Conservation (phyloP, 2,329 filamentous ascomycete species). For the Epichloe amarillans region DNA sequence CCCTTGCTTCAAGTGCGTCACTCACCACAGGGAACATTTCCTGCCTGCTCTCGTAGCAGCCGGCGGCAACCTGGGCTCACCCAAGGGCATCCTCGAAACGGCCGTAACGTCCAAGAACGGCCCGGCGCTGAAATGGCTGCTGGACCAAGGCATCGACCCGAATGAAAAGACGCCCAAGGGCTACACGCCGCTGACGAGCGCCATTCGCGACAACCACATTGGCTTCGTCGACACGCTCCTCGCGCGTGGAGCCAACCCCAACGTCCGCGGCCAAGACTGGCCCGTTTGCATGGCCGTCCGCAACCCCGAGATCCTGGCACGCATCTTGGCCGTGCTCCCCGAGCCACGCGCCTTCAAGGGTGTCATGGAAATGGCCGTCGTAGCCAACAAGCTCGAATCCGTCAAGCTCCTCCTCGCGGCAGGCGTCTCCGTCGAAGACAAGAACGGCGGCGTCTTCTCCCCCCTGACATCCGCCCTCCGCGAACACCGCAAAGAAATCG, state of each 20-base stretch:
- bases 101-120: constrained; percentile 49
- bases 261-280: constrained; percentile 54
- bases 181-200: constrained; percentile 50
- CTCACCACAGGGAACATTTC: constrained; percentile 48
- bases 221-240: constrained; percentile 49
- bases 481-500: constrained; percentile 47
- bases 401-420: constrained; percentile 51
- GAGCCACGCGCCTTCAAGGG: constrained; percentile 51
- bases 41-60: constrained; percentile 46
- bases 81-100: constrained; percentile 53
- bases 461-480: constrained; percentile 56
- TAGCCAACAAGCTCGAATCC: constrained; percentile 52
- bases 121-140: constrained; percentile 45
- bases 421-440: constrained; percentile 56
- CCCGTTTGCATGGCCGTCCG: constrained; percentile 56
- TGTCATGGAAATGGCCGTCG: constrained; percentile 53
- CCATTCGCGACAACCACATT: constrained; percentile 44
- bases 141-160: constrained; percentile 45
- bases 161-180: constrained; percentile 46
- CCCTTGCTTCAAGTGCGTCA: constrained; percentile 55
- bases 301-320: constrained; percentile 44
- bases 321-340: constrained; percentile 41
- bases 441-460: constrained; percentile 60
- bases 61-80: constrained; percentile 43
- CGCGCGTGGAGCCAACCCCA: constrained; percentile 45